Conservation (phyloP, 805 yeast species). For the Ogataea henricii region DNA sequence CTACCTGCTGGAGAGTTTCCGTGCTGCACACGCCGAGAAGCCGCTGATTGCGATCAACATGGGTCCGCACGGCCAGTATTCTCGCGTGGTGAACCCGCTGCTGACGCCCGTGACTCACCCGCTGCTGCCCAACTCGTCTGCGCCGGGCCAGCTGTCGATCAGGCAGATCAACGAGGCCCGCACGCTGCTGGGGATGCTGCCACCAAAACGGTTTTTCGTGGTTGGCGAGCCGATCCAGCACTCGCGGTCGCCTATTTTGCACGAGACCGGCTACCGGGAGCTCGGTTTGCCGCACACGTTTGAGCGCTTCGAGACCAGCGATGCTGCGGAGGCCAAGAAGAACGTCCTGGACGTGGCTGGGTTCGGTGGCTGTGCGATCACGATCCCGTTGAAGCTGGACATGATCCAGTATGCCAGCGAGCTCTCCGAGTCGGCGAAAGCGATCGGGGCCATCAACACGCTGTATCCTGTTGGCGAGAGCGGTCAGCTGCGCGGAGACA, state of each 20-base stretch:
- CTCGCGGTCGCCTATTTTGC: conserved; percentile 87
- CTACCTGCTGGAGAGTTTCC: conserved; percentile 67
- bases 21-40: conserved; percentile 49
- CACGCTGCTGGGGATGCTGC: conserved; percentile 62
- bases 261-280: conserved; percentile 73
- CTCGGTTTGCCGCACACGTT: conserved; percentile 79
- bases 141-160: conserved; percentile 77
- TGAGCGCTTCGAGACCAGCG: conserved; percentile 64
- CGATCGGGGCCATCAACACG: conserved; percentile 95
- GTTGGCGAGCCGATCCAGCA: conserved; percentile 83
- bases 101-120: conserved; percentile 86
- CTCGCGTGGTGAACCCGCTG: conserved; percentile 71
- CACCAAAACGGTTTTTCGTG: conserved; percentile 61
- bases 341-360: conserved; percentile 48
- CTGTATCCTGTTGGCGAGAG: conserved; percentile 55
- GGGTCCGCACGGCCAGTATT: conserved; percentile 74
- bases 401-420: conserved; percentile 66
- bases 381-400: conserved; percentile 89
- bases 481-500: conserved; percentile 66
- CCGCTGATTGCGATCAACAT: conserved; percentile 86
- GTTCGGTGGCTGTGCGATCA: conserved; percentile 94
- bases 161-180: conserved; percentile 61
- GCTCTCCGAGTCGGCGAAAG: conserved; percentile 71
- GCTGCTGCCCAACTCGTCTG: conserved; percentile 66
- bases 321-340: conserved; percentile 56